Evolutionary conservation across 805 yeast species (phyloP).

Genomic region (Candida hungchunana): DNA sequence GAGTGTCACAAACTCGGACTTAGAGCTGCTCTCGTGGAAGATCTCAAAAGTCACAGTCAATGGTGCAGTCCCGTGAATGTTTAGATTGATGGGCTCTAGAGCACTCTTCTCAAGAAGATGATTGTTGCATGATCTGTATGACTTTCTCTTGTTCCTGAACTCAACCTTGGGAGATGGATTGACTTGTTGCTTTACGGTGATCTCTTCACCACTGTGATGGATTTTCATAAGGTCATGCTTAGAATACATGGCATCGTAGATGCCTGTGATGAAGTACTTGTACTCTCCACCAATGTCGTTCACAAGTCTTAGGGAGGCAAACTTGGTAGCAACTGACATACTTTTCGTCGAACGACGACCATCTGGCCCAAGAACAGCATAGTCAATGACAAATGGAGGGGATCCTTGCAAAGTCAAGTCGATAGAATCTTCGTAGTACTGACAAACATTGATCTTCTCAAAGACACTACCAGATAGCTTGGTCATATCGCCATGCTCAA

Average conservation of each 20-base stretch:
- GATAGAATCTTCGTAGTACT: slow-evolving; percentile 42
- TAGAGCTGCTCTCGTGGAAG: slow-evolving; percentile 56
- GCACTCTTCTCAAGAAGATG: slow-evolving; percentile 31
- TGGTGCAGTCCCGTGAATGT: slow-evolving; percentile 58
- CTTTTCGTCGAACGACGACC: slow-evolving; percentile 38
- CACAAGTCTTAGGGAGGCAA: slow-evolving; percentile 42
- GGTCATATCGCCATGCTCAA: slow-evolving; percentile 29
- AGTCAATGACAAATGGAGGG: slow-evolving; percentile 66
- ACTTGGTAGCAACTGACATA: slow-evolving; percentile 49
- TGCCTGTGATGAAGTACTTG: slow-evolving; percentile 52
- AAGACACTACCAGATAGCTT: slow-evolving; percentile 25
- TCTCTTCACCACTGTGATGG: slow-evolving; percentile 28
- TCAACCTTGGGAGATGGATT: slow-evolving; percentile 56
- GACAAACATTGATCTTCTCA: slow-evolving; percentile 40
- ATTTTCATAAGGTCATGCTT: slow-evolving; percentile 32
- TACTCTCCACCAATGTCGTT: slow-evolving; percentile 55
- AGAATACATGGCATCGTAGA: slow-evolving; percentile 63
- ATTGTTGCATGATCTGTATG: slow-evolving; percentile 47
- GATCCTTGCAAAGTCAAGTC: slow-evolving; percentile 52
- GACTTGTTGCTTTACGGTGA: slow-evolving; percentile 48
- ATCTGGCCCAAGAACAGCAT: slow-evolving; percentile 55
- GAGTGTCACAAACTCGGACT: slow-evolving; percentile 42
- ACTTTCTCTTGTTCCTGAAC: slow-evolving; percentile 44
- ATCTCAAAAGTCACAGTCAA: slow-evolving; percentile 54
- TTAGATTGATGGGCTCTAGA: slow-evolving; percentile 50